Percentiles rank a stretch among this genome's conserved stretches.
phyloP scores from a whole-genome alignment of 1,139 yeast genomes.

The Kluyveromyces sp. region DNA sequence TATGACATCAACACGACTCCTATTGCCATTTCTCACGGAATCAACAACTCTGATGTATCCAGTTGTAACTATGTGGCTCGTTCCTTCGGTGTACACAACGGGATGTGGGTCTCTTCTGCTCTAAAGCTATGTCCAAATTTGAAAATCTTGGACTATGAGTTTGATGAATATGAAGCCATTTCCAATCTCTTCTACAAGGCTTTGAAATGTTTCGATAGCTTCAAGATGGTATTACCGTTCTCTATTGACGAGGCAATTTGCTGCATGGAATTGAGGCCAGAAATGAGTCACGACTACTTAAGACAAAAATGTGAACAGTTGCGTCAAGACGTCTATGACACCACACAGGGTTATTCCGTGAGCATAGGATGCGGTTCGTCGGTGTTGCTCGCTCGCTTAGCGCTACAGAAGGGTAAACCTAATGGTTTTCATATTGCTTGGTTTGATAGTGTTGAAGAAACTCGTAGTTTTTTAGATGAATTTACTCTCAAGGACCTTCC shows the following conservation, averaged over 20 bases:
- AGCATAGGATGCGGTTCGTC: conserved; percentile 74
- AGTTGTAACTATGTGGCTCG: conserved; percentile 89
- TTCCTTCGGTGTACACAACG: conserved; percentile 64
- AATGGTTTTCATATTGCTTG: conserved; percentile 46
- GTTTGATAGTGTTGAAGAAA: conserved; percentile 26
- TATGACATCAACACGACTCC: conserved; percentile 49
- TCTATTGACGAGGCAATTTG: conserved; percentile 86
- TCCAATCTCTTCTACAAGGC: conserved; percentile 50
- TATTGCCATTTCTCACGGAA: conserved; percentile 81
- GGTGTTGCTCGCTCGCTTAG: conserved; percentile 72
- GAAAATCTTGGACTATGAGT: conserved; percentile 61
- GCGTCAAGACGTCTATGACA: conserved; percentile 38
- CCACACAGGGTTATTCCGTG: conserved; percentile 55
- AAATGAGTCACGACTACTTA: conserved; percentile 11
- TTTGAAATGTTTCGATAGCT: conserved; percentile 24
- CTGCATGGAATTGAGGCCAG: conserved; percentile 45
- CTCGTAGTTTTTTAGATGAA: conserved; percentile 36
- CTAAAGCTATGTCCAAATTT: conserved; percentile 57
- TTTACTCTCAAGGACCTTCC: conserved; percentile 62
- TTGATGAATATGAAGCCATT: conserved; percentile 58
- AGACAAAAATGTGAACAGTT: conserved; percentile 15
- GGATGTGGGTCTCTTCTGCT: conserved; percentile 82
- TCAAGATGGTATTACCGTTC: conserved; percentile 66
- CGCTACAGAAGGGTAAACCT: conserved; percentile 74
- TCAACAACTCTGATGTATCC: conserved; percentile 62